Evolutionary conservation across 306 rosid genomes (phyloP).

Genomic region (Argentina anserina): DNA sequence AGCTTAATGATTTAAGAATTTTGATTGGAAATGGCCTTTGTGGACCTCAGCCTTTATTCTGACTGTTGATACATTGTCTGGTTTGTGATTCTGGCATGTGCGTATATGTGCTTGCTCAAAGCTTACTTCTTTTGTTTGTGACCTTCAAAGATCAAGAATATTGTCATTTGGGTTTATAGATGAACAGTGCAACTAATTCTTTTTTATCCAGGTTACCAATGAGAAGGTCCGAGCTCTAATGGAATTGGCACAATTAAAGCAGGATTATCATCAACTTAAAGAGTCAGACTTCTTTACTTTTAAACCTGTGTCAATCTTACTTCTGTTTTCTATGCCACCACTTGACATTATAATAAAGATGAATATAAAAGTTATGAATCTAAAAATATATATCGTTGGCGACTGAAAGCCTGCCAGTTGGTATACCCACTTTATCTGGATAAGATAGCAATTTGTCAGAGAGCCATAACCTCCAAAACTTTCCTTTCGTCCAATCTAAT

Average conservation of each 20-base stretch:
- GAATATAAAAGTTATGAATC: background rate
- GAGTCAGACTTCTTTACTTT: slow-evolving; percentile 53
- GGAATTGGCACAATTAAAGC: slow-evolving; percentile 85
- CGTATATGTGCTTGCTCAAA: background rate
- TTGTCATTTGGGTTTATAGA: slow-evolving; percentile 13
- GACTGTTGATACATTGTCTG: background rate
- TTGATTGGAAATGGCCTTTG: background rate
- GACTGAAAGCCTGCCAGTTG: background rate
- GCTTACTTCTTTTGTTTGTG: background rate
- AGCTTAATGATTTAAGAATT: slow-evolving; percentile 1
- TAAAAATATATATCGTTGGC: background rate
- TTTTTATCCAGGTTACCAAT: slow-evolving; percentile 73
- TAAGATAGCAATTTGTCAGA: background rate
- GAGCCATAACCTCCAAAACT: background rate
- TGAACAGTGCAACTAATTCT: slow-evolving; percentile 21
- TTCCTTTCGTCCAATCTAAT: background rate
- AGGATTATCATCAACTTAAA: slow-evolving; percentile 65
- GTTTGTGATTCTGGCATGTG: background rate
- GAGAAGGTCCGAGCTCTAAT: slow-evolving; percentile 91
- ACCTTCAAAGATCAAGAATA: background rate
- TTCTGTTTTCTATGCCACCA: background rate
- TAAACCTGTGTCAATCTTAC: background rate
- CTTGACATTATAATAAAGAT: background rate
- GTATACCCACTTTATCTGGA: background rate
- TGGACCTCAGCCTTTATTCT: background rate